Evolutionary conservation across 106 monocot genomes (phyloP), one percentile per base, ranked within the genome.

Genomic region (Amphibolis antarctica): DNA sequence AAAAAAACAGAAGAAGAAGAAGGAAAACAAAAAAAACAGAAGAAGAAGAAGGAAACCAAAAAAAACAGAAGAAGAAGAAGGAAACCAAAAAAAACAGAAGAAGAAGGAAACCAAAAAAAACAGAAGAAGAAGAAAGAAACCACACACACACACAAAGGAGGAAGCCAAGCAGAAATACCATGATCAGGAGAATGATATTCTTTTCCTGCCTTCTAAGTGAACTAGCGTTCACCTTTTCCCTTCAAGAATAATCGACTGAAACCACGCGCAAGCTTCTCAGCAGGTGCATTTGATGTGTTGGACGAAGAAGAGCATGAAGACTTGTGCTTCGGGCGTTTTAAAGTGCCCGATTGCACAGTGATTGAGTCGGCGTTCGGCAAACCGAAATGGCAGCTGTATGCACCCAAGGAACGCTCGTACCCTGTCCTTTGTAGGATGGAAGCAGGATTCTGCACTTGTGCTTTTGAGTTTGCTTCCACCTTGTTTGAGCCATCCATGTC

Each of bases 181-280:
- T 36, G 36, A 36, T 36, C 36, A 36, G 36, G 7, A 4, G 2
- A 7, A 36, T 36, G 7, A 36, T 36, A 36, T 2, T 7, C 2
- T 36, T 36, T 36, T 36, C 7, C 36, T 36, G 36, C 36, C 36
- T 36, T 36, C 36, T 36, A 36, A 36, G 36, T 36, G 36, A 44
- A n/a, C n/a, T n/a, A n/a, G n/a, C n/a, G n/a, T n/a, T 46, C 44
- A 63, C 55, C 66, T 52, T 68, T 72, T 62, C 71, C 55, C 26
- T 68, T 78, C 0, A 68, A 78, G 62, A 78, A 78, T 66, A 78
- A 78, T n/a, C 78, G 42, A 44, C 48, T 72, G 62, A 78, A 72
- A 28, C 71, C 45, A 18, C 78, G 67, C 5, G 46, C 66, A 13
- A 73, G 72, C 53, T 73, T 78, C 30, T 68, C 57, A 2, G 19